Evolutionary conservation across 2,329 filamentous ascomycete genomes (phyloP), one percentile per base, ranked within the genome.

Genomic region (Mycosphaerella arachidis): DNA sequence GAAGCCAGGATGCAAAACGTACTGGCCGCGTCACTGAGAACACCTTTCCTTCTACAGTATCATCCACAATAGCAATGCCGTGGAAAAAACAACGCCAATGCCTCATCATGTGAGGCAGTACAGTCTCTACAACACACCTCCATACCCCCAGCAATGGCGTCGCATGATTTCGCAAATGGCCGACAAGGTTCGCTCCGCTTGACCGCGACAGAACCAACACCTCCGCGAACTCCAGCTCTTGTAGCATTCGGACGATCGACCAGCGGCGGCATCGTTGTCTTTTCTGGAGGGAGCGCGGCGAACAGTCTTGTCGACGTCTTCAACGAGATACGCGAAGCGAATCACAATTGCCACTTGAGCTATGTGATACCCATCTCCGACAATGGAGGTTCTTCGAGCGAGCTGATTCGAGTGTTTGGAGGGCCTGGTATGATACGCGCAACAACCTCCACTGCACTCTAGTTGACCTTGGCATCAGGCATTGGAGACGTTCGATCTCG

Each of bases 331-430:
- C 74, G 78, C 30, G 75, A 86, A 63, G 86, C 82, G 67, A 89
- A 88, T 63, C 76, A 82, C 45, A 89, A 88, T 70, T 52, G 50
- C 18, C 79, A 82, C 2, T 77, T 95, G 46, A 91, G 85, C 75
- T 95, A 96, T 74, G 86, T 97, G 60, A 96, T 97, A 55, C 93
- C 93, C 37, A 96, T 97, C 72, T 94, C 90, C 66, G 93, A 97
- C 77, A 97, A 97, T 75, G 93, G 93, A 53, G 93, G 93, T 43
- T 95, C 90, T 68, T 95, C 92, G 2, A 96, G 91, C 48, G 93
- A 97, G 78, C 80, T 97, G 69, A 96, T 97, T 66, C 84, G 94
- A 37, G 92, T 97, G 37, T 94, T 97, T 76, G 94, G 93, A 13
- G 94, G 94, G 1, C 93, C 93, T 65, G 93, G 93, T 88, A 77